phyloP scores from a whole-genome alignment of 176 grass and related monocot genomes.

The Areca catechu region DNA sequence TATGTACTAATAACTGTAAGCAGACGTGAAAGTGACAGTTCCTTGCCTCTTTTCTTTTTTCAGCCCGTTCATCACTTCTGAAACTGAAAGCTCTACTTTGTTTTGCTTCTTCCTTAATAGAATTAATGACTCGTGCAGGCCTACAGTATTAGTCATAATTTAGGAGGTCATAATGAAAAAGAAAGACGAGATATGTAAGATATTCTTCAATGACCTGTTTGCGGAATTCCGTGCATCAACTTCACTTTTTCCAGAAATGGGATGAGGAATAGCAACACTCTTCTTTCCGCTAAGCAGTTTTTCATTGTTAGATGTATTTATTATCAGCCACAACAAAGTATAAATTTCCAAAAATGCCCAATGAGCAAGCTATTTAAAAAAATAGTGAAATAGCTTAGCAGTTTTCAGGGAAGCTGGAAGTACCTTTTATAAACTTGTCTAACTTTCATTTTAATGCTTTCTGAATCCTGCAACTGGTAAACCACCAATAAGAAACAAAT shows the following conservation, averaged over 20 bases:
- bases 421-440: conserved; percentile 17
- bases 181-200: neutral
- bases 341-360: neutral
- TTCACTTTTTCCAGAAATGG: conserved; percentile 9
- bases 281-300: neutral
- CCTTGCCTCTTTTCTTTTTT: conserved; percentile 23
- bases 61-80: conserved; percentile 19
- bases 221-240: neutral
- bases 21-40: neutral
- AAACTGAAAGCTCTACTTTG: conserved; percentile 9
- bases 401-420: neutral
- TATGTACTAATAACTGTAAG: no score
- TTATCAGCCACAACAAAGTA: neutral
- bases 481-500: neutral
- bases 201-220: conserved; percentile 9
- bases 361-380: no score
- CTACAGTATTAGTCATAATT: neutral
- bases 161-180: neutral
- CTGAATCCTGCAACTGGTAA: conserved; percentile 13
- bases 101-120: conserved; percentile 8
- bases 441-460: conserved; percentile 1
- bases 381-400: no score
- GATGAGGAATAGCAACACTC: neutral
- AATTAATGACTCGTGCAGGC: neutral
- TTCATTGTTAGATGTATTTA: neutral